phyloP scores from a whole-genome alignment of 305 asterid species.

The Fraxinus greggii region DNA sequence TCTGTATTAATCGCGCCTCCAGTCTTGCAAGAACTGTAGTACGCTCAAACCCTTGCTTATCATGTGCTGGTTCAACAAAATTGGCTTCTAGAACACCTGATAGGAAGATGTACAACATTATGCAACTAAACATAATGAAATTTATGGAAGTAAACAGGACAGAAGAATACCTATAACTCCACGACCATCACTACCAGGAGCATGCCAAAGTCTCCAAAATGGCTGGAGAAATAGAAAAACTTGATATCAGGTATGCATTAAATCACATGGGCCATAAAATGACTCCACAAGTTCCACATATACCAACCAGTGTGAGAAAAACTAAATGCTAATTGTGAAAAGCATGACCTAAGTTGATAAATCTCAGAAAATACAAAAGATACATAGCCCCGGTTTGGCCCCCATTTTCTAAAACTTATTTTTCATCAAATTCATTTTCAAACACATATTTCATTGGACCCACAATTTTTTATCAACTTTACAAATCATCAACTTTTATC shows the following conservation, averaged over 20 bases:
- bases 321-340: background rate
- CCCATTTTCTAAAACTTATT: background rate
- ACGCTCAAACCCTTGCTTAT: conserved; percentile 97
- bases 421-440: too few relatives aligned
- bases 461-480: background rate
- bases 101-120: conserved; percentile 13
- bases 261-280: conserved; percentile 7
- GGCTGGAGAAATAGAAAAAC: conserved; percentile 57
- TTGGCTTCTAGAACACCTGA: conserved; percentile 94
- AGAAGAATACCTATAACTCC: conserved; percentile 85
- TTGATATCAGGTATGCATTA: conserved; percentile 7
- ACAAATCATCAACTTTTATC: background rate
- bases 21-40: conserved; percentile 89
- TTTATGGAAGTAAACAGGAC: conserved; percentile 4
- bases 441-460: background rate
- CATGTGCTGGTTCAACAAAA: conserved; percentile 99
- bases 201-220: conserved; percentile 98
- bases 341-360: background rate
- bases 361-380: background rate
- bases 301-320: background rate
- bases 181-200: conserved; percentile 98
- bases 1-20: conserved; percentile 61
- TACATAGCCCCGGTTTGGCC: background rate
- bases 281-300: background rate
- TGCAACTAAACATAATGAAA: conserved; percentile 30